A percentile compares a stretch with the other conserved stretches of the same genome.
phyloP scores from a whole-genome alignment of 2,329 filamentous ascomycete species.

The Didymella pomorum region DNA sequence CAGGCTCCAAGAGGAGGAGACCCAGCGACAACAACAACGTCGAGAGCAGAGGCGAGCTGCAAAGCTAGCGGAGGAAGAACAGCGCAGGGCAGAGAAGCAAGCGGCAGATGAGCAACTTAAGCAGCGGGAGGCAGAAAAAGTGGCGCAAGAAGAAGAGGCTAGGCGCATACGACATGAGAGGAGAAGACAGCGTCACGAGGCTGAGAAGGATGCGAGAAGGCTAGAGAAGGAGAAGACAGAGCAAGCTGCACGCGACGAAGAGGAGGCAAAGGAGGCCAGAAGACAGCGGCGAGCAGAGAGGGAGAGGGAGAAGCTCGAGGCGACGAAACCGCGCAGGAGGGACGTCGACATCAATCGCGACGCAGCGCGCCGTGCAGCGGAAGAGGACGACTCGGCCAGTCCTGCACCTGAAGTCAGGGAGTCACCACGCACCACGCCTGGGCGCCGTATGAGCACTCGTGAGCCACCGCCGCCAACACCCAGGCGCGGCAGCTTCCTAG shows the following conservation, averaged over 20 bases:
- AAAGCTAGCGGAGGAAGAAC: constrained; percentile 38
- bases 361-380: constrained; percentile 39
- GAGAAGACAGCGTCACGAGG: constrained; percentile 37
- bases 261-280: constrained; percentile 37
- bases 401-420: constrained; percentile 29
- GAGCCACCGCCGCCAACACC: constrained; percentile 35
- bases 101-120: constrained; percentile 33
- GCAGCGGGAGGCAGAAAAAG: constrained; percentile 32
- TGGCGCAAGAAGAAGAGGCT: constrained; percentile 39
- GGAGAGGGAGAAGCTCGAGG: constrained; percentile 34
- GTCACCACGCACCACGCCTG: constrained; percentile 34
- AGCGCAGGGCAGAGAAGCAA: constrained; percentile 29
- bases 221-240: constrained; percentile 15
- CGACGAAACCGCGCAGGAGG: constrained; percentile 24
- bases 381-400: constrained; percentile 33
- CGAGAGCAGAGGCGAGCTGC: constrained; percentile 40
- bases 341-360: constrained; percentile 32
- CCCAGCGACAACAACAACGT: constrained; percentile 32
- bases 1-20: constrained; percentile 31
- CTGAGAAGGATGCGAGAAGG: constrained; percentile 24
- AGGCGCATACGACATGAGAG: constrained; percentile 39
- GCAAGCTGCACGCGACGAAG: constrained; percentile 23
- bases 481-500: constrained; percentile 42
- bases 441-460: constrained; percentile 34
- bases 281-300: constrained; percentile 39